These are phyloP conservation scores for Chalaropsis thielavioides DNA, from an alignment of 2,329 filamentous ascomycete genomes.

Conservation along the genomic window DNA sequence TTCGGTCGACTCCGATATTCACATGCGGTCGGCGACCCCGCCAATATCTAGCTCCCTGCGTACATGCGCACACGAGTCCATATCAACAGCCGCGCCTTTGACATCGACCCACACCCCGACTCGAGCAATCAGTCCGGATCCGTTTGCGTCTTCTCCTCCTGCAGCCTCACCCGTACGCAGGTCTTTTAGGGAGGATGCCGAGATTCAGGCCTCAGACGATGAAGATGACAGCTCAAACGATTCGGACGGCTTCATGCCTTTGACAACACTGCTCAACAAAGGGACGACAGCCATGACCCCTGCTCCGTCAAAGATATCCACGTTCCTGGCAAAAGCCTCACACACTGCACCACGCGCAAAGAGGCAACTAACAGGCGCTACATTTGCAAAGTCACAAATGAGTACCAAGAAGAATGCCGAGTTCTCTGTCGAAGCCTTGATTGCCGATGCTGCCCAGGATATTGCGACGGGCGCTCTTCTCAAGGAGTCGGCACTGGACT, in stretches of 20 bases:
- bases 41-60: background rate
- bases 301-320: background rate
- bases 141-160: slow-evolving; percentile 9
- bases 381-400: background rate
- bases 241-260: slow-evolving; percentile 43
- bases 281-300: background rate
- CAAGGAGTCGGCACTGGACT: background rate
- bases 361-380: background rate
- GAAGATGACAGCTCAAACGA: slow-evolving; percentile 48
- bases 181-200: slow-evolving; percentile 33
- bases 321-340: background rate
- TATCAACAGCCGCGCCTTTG: background rate
- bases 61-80: background rate
- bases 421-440: background rate
- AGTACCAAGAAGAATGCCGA: slow-evolving; percentile 2
- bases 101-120: background rate
- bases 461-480: background rate
- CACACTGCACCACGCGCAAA: background rate
- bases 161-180: slow-evolving; percentile 14
- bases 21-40: background rate
- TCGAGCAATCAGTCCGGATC: background rate
- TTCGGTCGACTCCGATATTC: background rate
- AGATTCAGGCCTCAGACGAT: slow-evolving; percentile 58
- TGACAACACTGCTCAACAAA: slow-evolving; percentile 1
- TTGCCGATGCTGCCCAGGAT: slow-evolving; percentile 12